Evolutionary conservation across 257 asterid genomes (phyloP), one percentile per base, ranked within the genome.

Genomic region (Echites panduratus): DNA sequence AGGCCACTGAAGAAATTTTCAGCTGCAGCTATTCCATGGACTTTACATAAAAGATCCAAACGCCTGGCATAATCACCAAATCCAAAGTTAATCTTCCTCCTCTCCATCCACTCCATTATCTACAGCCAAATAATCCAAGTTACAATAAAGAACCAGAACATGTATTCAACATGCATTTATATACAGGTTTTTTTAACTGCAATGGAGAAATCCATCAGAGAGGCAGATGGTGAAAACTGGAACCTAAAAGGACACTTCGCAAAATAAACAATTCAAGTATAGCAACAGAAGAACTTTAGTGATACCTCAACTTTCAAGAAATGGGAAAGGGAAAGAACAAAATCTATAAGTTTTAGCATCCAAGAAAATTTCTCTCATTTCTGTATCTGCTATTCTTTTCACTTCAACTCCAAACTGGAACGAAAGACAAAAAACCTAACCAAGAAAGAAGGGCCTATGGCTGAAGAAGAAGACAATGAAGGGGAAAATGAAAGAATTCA

Each of bases 41-140:
- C 87, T 81, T 90, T 87, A 32, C 82, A 85, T 38, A 80, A 80
- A 64, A 93, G 88, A 78, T 90, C 91, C 86, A 93, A 74, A 41
- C 81, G 88, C 41, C 81, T 52, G 14, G 95, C 87, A 63, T 80
- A 72, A 74, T 90, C 92, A 16, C 27, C 67, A 62, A 38, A 64
- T 24, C 76, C 75, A 29, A 86, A 78, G 83, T 85, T 79, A 50
- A 82, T 72, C 73, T 82, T 82, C 80, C 90, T 86, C 65, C 47
- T 70, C 75, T 80, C 87, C 96, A 89, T 93, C 97, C 98, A 93
- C 65, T 89, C 93, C 84, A 87, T 84, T 76, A 90, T 86, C 98
- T 91, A 80, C 78, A 78, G 9, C 48, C 17, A 43, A 64, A 56
- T 32, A 68, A 53, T 38, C n/a, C 32, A 59, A 59, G 66, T 24